Evolutionary conservation across 306 rosid genomes (phyloP).

Genomic region (Nissolia schottii): DNA sequence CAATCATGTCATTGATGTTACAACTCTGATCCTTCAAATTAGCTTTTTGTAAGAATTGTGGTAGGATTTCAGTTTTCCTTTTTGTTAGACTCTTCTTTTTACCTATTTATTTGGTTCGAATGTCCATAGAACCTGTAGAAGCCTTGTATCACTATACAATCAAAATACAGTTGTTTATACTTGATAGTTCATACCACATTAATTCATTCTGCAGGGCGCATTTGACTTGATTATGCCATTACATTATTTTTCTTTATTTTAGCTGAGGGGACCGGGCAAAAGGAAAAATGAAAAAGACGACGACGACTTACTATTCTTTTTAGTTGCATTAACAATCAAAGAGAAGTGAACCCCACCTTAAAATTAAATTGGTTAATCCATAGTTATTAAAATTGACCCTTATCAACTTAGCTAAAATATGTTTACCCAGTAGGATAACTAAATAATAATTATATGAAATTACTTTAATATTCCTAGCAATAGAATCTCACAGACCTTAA

Average conservation of each 20-base stretch:
- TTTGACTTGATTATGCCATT: not conserved
- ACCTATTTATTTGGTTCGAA: not conserved
- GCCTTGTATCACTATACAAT: constrained; percentile 12
- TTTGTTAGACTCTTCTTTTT: not conserved
- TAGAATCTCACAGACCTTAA: too few relatives aligned
- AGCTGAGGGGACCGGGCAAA: not conserved
- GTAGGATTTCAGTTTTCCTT: constrained; percentile 19
- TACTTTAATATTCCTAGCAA: too few relatives aligned
- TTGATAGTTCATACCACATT: constrained; percentile 17
- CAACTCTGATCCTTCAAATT: not conserved
- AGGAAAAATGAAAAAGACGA: not conserved
- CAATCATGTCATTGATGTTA: not conserved
- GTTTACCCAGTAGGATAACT: too few relatives aligned
- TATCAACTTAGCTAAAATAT: too few relatives aligned
- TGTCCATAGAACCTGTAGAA: constrained; percentile 25
- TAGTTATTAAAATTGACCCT: too few relatives aligned
- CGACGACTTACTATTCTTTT: not conserved
- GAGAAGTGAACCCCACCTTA: too few relatives aligned
- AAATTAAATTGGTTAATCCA: too few relatives aligned
- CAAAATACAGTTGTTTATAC: constrained; percentile 23
- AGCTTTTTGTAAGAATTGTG: constrained; percentile 34
- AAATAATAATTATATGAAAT: too few relatives aligned
- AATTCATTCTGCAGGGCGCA: not conserved
- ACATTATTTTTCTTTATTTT: not conserved
- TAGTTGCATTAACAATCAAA: not conserved